Base-by-base conservation (phyloP, 345 rosid species). In the Anacardium occidentale region DNA sequence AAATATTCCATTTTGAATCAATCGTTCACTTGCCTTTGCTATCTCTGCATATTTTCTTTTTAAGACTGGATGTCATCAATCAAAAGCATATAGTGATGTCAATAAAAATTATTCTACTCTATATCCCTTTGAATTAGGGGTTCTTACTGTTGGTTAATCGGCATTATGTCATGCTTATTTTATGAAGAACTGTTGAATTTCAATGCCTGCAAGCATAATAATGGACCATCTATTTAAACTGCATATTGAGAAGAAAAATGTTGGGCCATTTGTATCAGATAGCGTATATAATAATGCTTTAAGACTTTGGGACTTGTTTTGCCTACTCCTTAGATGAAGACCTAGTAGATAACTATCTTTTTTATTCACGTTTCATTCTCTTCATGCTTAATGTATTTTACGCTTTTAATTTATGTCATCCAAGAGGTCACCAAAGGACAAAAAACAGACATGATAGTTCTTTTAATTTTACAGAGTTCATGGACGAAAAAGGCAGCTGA, bases 401-500 rank as follows among this genome's bases (percentile, higher is more conserved):
- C 42, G 15, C 66, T 45, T 29, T 32, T 40, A n/a, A 14, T 9
- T 40, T 50, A 59, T 68, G 24, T 8, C 68, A 53, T 68, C 40
- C 50, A 26, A 68, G 52, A 70, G 71, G 21, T 26, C 14, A 44
- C 62, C 45, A 42, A 50, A 50, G 48, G 40, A 54, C 67, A 55
- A 20, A 60, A 45, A 26, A 59, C 32, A 26, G 14, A 64, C 42
- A 20, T 66, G 57, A 52, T 68, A 25, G 11, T 66, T n/a, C 66
- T 63, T 40, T 55, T 73, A 3, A 53, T 72, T 57, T 55, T 60
- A 57, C 81, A 91, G 92, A 82, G 90, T 79, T 86, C 91, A 64
- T 91, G 94, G 90, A 86, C 89, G 26, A 89, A 84, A 80, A 87
- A 68, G 76, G 85, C 68, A 5, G 75, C 80, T 70, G 86, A 89